A percentile compares a stretch with the other conserved stretches of the same genome.
Conservation (phyloP, 164 flowering plant genomes). For the Magnolia officinalis region DNA sequence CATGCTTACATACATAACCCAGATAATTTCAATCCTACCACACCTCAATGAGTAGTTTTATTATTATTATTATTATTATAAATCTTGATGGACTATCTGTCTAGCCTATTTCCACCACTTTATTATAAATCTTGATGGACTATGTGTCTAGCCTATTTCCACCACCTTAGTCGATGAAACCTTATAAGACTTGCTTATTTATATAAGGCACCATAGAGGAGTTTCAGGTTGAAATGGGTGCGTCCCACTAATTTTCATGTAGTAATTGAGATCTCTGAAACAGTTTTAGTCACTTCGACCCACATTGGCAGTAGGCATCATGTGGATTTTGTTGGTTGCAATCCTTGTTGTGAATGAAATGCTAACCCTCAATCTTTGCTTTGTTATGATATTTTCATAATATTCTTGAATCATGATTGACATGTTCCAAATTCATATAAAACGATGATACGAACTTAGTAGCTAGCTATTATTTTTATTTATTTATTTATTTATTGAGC, state of each 20-base stretch:
- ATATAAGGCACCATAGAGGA: not conserved
- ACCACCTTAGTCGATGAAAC: too few relatives aligned
- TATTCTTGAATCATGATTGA: too few relatives aligned
- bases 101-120: too few relatives aligned
- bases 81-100: too few relatives aligned
- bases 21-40: not conserved
- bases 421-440: too few relatives aligned
- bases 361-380: too few relatives aligned
- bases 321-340: not conserved
- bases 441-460: too few relatives aligned
- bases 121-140: not conserved
- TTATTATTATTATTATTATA: too few relatives aligned
- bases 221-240: not conserved
- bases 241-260: not conserved
- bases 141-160: not conserved
- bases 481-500: too few relatives aligned
- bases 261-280: not conserved
- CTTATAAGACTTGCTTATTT: not conserved
- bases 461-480: too few relatives aligned
- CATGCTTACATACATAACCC: not conserved
- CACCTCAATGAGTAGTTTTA: not conserved
- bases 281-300: not conserved
- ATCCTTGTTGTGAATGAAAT: not conserved
- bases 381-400: too few relatives aligned
- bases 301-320: not conserved